Evolutionary conservation across 2,329 filamentous ascomycete genomes (phyloP), one percentile per base, ranked within the genome.

Genomic region (Nannizziopsis arthrosporioides): DNA sequence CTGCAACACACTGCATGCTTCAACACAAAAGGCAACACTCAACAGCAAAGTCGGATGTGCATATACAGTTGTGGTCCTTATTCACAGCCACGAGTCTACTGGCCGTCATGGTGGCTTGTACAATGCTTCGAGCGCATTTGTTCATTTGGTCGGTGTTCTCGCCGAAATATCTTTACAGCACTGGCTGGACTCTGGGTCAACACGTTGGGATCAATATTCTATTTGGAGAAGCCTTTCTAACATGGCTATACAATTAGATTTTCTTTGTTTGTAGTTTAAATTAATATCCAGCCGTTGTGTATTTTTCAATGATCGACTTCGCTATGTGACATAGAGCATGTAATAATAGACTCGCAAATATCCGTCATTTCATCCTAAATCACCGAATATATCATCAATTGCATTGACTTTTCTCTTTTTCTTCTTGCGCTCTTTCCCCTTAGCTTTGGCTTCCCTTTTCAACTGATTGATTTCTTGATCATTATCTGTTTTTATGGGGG

Each of bases 101-200:
- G 2, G 82, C 80, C 41, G 82, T 95, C 18, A 96, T 96, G 90
- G 78, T 76, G 11, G 88, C 90, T 12, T 98, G 92, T 64, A 88
- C 84, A 42, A 73, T 77, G 6, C 65, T 98, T 61, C 73, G 90
- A 55, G 87, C 85, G 27, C 92, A 98, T 72, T 66, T 98, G 50
- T 98, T 98, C 63, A 89, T 98, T 53, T 98, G 92, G 92, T 96
- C 90, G 0, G 92, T 98, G 9, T 98, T 98, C 65, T 94, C 86
- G 54, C 92, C 92, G 0, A 98, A 96, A 66, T 96, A 89, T 64
- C 68, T 98, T 55, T 98, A 94, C 63, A 85, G 81, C 54, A 83
- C 92, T 73, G 87, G 84, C 11, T 98, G 92, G 93, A 80, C 77
- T 53, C 61, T 90, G 40, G 85, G 78, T 6, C 86, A 89, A 69